A percentile compares a stretch with the other conserved stretches of the same genome.
Conservation (phyloP, 352 stramenopile species). For the Phytophthora citrophthora region DNA sequence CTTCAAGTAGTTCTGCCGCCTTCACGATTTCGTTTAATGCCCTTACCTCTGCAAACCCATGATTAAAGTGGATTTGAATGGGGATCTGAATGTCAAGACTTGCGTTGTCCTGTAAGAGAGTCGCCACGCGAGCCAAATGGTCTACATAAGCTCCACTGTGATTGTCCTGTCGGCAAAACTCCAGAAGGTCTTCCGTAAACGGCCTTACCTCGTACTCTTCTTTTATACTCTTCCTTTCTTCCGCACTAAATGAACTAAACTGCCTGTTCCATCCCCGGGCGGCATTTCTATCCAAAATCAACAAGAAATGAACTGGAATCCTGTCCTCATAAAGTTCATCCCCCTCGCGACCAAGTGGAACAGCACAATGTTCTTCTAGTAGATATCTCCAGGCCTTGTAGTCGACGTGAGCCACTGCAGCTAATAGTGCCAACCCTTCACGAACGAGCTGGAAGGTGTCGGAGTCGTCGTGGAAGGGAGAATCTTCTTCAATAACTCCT, state of each 20-base stretch:
- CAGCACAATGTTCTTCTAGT: neutral
- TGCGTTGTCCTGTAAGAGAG: too few species aligned
- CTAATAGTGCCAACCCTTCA: neutral
- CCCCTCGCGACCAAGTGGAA: neutral
- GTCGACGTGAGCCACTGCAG: neutral
- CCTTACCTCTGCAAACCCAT: too few species aligned
- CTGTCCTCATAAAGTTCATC: neutral
- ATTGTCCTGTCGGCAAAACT: neutral
- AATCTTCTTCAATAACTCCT: neutral
- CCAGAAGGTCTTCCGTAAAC: neutral
- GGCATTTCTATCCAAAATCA: neutral
- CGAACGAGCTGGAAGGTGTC: neutral
- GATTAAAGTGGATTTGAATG: too few species aligned
- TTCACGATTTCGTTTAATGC: too few species aligned
- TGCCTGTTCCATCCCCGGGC: neutral
- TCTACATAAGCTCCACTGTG: neutral
- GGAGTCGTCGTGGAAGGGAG: neutral
- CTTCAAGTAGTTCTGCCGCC: too few species aligned
- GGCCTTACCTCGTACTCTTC: neutral
- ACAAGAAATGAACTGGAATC: neutral
- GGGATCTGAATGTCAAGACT: too few species aligned
- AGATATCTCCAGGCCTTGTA: neutral
- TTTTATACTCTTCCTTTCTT: too few species aligned
- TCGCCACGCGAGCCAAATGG: too few species aligned
- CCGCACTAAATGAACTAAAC: too few species aligned